A percentile compares a stretch with the other conserved stretches of the same genome.
phyloP scores from a whole-genome alignment of 176 grass and related monocot species.

The Oryza nivara region DNA sequence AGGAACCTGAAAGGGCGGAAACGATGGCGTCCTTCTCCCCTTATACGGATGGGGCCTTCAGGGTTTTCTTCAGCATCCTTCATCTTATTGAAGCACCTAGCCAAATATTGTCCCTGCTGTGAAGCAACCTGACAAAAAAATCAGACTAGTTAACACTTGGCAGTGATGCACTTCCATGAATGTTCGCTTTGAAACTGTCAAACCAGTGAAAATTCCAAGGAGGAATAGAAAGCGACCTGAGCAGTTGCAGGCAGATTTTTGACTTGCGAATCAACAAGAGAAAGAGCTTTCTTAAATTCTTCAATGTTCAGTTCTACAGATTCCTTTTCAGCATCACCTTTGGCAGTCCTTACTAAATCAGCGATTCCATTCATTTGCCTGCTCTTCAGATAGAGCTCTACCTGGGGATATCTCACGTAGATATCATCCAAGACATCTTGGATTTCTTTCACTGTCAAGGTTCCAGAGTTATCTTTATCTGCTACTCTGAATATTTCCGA shows the following conservation, averaged over 20 bases:
- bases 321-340: constrained; percentile 79
- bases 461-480: constrained; percentile 99
- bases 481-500: constrained; percentile 91
- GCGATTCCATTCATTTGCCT: constrained; percentile 88
- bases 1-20: constrained; percentile 87
- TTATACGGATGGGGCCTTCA: constrained; percentile 87
- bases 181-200: neutral
- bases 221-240: constrained; percentile 60
- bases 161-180: neutral
- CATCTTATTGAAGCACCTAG: constrained; percentile 93
- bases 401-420: constrained; percentile 83
- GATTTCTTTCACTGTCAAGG: constrained; percentile 94
- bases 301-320: constrained; percentile 79
- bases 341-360: constrained; percentile 70
- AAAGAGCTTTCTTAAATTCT: constrained; percentile 97
- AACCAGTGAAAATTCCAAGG: neutral
- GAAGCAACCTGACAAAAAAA: constrained; percentile 74
- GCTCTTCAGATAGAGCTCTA: constrained; percentile 93
- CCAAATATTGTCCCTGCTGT: constrained; percentile 94
- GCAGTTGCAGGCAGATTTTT: constrained; percentile 94
- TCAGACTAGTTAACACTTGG: constrained; percentile 9
- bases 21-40: constrained; percentile 78
- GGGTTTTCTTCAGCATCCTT: constrained; percentile 72
- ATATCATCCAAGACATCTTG: constrained; percentile 90
- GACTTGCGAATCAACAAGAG: constrained; percentile 89